Conservation (phyloP, 208 protist genomes). For the Giardia duodenalis region DNA sequence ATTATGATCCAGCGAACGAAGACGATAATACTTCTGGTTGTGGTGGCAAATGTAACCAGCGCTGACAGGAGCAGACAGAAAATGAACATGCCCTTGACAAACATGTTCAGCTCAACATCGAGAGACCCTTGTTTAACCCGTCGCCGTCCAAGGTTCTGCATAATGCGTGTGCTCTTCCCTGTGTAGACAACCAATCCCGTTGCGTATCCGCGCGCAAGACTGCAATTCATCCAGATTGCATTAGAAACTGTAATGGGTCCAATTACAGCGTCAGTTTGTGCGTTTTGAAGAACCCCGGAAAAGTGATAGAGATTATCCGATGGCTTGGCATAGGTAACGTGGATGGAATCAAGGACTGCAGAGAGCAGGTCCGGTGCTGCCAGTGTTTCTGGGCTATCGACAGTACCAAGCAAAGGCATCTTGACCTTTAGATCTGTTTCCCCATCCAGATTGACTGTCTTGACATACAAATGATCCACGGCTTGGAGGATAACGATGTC, state of each 20-base stretch:
- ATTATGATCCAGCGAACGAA: conserved; percentile 71
- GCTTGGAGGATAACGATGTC: background rate
- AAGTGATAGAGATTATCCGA: conserved; percentile 21
- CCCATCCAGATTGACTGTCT: conserved; percentile 92
- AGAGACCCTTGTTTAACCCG: conserved; percentile 61
- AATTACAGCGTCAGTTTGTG: background rate
- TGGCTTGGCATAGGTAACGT: background rate
- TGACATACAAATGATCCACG: conserved; percentile 25
- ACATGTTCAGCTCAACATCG: conserved; percentile 75
- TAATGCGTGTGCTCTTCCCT: conserved; percentile 69
- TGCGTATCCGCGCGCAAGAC: conserved; percentile 67
- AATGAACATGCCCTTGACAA: conserved; percentile 67
- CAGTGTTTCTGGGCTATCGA: background rate
- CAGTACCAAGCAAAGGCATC: background rate
- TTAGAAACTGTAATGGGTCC: conserved; percentile 64
- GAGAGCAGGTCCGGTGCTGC: background rate
- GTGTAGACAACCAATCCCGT: conserved; percentile 69
- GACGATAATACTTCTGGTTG: conserved; percentile 54
- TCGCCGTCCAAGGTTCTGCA: conserved; percentile 72
- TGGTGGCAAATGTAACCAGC: conserved; percentile 51
- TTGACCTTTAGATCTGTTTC: conserved; percentile 93
- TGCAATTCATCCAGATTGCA: conserved; percentile 82
- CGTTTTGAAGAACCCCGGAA: too few relatives aligned
- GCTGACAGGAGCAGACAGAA: conserved; percentile 51
- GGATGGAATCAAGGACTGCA: background rate